Conservation (phyloP, 768 basidiomycete species). For the Mycena alexandri region DNA sequence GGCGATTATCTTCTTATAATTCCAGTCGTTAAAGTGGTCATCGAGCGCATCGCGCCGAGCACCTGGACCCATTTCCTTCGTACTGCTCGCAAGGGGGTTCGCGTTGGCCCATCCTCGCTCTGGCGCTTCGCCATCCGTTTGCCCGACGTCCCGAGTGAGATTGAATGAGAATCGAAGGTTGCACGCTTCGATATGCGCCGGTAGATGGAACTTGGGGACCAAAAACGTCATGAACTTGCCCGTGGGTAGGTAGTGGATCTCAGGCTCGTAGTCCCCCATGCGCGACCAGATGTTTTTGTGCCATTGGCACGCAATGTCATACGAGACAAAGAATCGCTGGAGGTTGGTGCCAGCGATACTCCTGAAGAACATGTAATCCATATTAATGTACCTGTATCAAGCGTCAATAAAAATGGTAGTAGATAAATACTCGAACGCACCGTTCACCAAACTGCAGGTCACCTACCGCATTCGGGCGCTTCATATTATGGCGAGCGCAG, state of each 20-base stretch:
- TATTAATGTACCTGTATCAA: slow-evolving; percentile 16
- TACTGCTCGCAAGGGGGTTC: slow-evolving; percentile 49
- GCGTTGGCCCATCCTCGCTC: slow-evolving; percentile 48
- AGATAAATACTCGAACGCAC: neutral
- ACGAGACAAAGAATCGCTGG: slow-evolving; percentile 35
- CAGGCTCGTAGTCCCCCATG: slow-evolving; percentile 33
- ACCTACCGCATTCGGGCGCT: slow-evolving; percentile 3
- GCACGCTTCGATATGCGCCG: slow-evolving; percentile 43
- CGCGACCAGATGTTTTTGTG: slow-evolving; percentile 36
- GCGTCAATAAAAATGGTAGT: no score
- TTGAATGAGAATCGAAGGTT: slow-evolving; percentile 48
- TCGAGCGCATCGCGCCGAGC: neutral
- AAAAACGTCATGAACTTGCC: slow-evolving; percentile 4
- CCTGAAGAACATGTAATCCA: slow-evolving; percentile 39
- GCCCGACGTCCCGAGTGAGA: slow-evolving; percentile 36
- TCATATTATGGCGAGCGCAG: slow-evolving; percentile 33
- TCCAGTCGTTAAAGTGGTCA: no score
- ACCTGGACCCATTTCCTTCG: slow-evolving; percentile 50
- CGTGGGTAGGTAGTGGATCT: slow-evolving; percentile 22
- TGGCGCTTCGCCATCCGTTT: slow-evolving; percentile 48
- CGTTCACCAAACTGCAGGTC: neutral
- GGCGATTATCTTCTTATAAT: neutral
- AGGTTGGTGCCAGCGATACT: slow-evolving; percentile 31
- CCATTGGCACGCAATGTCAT: slow-evolving; percentile 45
- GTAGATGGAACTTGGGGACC: slow-evolving; percentile 50